Conservation (phyloP, 441 rosid species). For the Gossypium gossypioides region DNA sequence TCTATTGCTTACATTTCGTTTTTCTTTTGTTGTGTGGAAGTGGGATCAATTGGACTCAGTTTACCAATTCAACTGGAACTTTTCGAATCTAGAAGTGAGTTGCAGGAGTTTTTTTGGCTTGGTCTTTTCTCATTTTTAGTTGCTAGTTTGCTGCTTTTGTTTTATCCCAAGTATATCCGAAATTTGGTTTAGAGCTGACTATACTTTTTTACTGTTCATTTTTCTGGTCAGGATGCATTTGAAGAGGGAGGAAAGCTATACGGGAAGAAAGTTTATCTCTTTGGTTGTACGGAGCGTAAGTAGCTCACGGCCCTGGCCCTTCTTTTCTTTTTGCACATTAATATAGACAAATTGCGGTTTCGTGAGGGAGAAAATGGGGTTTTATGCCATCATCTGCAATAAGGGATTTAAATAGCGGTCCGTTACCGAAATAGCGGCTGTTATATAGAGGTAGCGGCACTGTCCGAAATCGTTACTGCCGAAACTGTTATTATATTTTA, state of each 20-base stretch:
- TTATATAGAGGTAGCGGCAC: too few species aligned
- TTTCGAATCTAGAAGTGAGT: slow-evolving; percentile 83
- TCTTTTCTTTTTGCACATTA: not conserved
- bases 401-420: too few species aligned
- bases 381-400: not conserved
- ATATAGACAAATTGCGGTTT: not conserved
- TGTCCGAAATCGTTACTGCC: too few species aligned
- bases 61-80: slow-evolving; percentile 72
- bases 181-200: not conserved
- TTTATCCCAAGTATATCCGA: not conserved
- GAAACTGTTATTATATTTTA: too few species aligned
- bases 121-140: not conserved
- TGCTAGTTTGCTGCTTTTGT: not conserved
- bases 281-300: slow-evolving; percentile 92
- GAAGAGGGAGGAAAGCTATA: slow-evolving; percentile 78
- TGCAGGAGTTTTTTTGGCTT: not conserved
- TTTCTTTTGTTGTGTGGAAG: slow-evolving; percentile 29
- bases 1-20: slow-evolving; percentile 15
- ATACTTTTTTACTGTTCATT: slow-evolving; percentile 1
- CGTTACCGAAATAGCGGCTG: too few species aligned
- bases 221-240: slow-evolving; percentile 58
- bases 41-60: slow-evolving; percentile 83
- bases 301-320: not conserved
- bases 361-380: not conserved
- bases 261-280: slow-evolving; percentile 71